Evolutionary conservation across 768 basidiomycete species (phyloP), one percentile per base, ranked within the genome.

Genomic region (Pleurotus pulmonarius): DNA sequence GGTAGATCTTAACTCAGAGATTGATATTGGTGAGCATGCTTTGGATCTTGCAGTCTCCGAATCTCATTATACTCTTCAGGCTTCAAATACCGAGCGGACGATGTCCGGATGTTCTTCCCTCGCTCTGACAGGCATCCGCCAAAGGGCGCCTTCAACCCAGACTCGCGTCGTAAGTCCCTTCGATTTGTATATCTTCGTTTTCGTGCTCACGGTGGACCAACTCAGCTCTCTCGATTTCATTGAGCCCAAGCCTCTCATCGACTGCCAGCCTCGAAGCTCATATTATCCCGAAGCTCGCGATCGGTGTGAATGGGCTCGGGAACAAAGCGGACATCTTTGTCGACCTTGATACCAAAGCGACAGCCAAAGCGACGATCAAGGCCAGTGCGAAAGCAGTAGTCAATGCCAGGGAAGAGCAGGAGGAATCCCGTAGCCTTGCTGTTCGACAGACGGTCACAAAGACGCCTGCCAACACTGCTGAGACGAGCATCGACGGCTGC

Each of bases 41-140:
- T 15, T 34, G 12, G 20, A 7, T 9, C 16, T n/a, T 29, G 29
- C n/a, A 29, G 26, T 34, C n/a, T 34, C 13, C 20, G 48, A 26
- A 13, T 20, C 45, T 46, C 20, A n/a, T 16, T 20, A 11, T 16
- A 24, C 26, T 49, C 2, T 34, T 4, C n/a, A 49, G 67, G 63
- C 16, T 53, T 77, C 18, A 63, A 61, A 0, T 76, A 74, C 63
- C 63, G 46, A 24, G 58, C 75, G 49, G 49, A 56, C 46, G 62
- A 66, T 25, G 66, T 69, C 18, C 64, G 70, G 56, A 58, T 74
- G 22, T 66, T 72, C 64, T 77, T 76, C 70, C 76, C 76, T 20
- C 68, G 69, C 0, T 57, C 59, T 3, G 38, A 59, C 7, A 62
- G 63, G n/a, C 22, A 57, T 18, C 53, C 57, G 26, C 64, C 67